Conservation (phyloP, 176 grass and related monocot genomes). For the Oryza meridionalis region DNA sequence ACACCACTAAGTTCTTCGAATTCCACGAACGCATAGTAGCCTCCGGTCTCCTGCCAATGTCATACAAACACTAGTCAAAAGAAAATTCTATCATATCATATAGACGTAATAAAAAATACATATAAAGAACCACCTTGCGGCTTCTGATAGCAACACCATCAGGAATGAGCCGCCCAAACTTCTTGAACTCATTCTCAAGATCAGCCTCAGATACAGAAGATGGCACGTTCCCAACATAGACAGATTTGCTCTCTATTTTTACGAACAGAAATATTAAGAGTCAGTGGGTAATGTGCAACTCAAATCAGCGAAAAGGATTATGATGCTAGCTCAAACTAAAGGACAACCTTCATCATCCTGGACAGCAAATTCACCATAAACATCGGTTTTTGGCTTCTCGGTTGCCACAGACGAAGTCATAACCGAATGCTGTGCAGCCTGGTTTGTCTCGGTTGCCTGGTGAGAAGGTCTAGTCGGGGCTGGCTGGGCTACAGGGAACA, state of each 20-base stretch:
- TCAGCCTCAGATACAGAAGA: constrained; percentile 58
- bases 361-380: constrained; percentile 50
- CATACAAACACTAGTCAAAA: background rate
- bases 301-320: constrained; percentile 30
- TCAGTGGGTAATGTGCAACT: constrained; percentile 18
- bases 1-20: constrained; percentile 77
- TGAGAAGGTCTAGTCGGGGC: constrained; percentile 48
- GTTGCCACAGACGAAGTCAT: constrained; percentile 38
- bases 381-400: constrained; percentile 64
- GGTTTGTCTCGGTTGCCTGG: constrained; percentile 44
- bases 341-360: constrained; percentile 81
- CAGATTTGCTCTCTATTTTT: constrained; percentile 71
- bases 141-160: constrained; percentile 91
- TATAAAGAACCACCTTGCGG: constrained; percentile 65
- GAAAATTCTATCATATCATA: background rate
- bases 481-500: constrained; percentile 38
- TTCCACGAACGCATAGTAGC: constrained; percentile 87
- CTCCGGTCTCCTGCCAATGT: constrained; percentile 75
- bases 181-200: constrained; percentile 86
- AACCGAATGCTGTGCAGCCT: constrained; percentile 41
- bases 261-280: constrained; percentile 27
- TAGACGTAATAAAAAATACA: background rate
- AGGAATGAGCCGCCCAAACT: constrained; percentile 75
- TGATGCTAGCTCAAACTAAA: constrained; percentile 12
- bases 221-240: constrained; percentile 87